phyloP scores from a whole-genome alignment of 345 rosid genomes.

The Hevea brasiliensis region DNA sequence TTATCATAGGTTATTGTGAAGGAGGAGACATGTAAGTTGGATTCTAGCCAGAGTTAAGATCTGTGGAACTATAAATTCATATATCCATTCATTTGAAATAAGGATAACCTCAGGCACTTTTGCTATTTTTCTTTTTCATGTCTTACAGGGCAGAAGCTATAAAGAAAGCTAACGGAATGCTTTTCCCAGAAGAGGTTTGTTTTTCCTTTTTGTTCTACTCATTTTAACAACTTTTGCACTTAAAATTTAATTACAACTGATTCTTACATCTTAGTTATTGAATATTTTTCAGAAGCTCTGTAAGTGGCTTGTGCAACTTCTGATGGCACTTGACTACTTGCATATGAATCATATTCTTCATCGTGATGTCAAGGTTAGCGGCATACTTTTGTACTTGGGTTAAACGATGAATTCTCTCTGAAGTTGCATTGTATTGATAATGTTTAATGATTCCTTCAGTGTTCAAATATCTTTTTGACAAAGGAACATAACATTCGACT shows the following conservation, averaged over 20 bases:
- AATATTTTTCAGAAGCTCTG: slow-evolving; percentile 73
- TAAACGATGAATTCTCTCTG: not conserved
- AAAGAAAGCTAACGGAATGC: slow-evolving; percentile 78
- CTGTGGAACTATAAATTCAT: slow-evolving; percentile 12
- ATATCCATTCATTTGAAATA: slow-evolving; percentile 6
- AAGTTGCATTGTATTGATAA: slow-evolving; percentile 28
- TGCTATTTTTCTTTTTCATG: slow-evolving; percentile 12
- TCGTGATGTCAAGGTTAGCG: slow-evolving; percentile 97
- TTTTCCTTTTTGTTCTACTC: slow-evolving; percentile 5
- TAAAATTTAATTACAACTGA: not conserved
- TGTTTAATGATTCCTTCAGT: slow-evolving; percentile 50
- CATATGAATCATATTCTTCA: slow-evolving; percentile 94
- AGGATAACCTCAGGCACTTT: slow-evolving; percentile 3
- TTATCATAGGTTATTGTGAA: slow-evolving; percentile 95
- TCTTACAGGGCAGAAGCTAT: slow-evolving; percentile 86
- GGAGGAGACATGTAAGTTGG: slow-evolving; percentile 98
- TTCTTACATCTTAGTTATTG: slow-evolving; percentile 6
- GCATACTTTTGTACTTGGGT: slow-evolving; percentile 15
- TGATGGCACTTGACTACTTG: slow-evolving; percentile 98
- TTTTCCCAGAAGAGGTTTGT: slow-evolving; percentile 86
- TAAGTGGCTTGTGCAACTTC: slow-evolving; percentile 95
- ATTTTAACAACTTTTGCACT: not conserved
- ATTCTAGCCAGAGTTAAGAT: slow-evolving; percentile 21
- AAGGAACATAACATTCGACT: slow-evolving; percentile 88
- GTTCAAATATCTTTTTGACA: slow-evolving; percentile 96